A percentile compares a stretch with the other conserved stretches of the same genome.
Conservation (phyloP, 441 rosid genomes). For the Croton setiger region DNA sequence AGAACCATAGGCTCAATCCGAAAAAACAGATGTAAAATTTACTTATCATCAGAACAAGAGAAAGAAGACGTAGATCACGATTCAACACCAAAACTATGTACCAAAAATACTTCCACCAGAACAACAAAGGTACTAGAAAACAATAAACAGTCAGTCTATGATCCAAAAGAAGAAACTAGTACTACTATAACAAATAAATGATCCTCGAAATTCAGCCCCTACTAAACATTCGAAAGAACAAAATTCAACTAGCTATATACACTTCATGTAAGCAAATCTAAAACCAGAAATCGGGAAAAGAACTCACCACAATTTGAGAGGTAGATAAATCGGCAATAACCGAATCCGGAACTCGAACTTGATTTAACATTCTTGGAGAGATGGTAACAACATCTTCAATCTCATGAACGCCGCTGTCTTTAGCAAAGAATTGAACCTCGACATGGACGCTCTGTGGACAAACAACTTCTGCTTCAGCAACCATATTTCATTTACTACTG, state of each 20-base stretch:
- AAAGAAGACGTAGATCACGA: background rate
- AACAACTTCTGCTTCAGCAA: conserved; percentile 55
- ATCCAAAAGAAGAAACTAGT: background rate
- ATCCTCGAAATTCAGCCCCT: background rate
- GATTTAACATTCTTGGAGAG: conserved; percentile 38
- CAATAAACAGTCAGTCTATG: background rate
- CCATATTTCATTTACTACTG: conserved; percentile 41
- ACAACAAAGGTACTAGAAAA: background rate
- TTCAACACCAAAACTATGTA: too few relatives aligned
- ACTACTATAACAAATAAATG: background rate
- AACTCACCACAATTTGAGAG: conserved; percentile 34
- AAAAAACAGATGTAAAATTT: background rate
- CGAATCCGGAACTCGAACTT: conserved; percentile 38
- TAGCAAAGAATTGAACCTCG: conserved; percentile 46
- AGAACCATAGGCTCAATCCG: background rate
- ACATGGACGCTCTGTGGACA: conserved; percentile 45
- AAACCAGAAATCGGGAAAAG: background rate
- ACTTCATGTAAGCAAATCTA: background rate
- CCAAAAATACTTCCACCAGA: background rate
- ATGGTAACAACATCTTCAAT: conserved; percentile 38
- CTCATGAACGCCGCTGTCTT: conserved; percentile 28
- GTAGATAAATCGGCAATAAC: conserved; percentile 34
- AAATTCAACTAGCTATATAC: background rate
- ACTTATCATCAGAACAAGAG: background rate
- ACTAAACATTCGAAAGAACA: background rate